These are phyloP conservation scores for Macadamia tetraphylla DNA, from an alignment of 164 flowering plant species.

Conservation along the genomic window DNA sequence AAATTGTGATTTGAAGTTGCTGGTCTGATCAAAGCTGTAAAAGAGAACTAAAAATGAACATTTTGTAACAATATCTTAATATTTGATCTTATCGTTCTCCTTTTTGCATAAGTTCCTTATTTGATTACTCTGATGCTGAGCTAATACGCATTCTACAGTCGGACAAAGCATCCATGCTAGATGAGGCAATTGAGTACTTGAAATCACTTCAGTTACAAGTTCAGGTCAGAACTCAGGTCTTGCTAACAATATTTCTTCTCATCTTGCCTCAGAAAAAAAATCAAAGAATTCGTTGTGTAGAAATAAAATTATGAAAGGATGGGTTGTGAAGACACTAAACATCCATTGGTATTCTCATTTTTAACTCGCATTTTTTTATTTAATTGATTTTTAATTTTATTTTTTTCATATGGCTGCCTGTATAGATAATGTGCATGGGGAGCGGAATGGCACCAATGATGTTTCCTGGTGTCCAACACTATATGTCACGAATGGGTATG, in stretches of 20 bases:
- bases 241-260: not conserved
- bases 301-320: too few relatives aligned
- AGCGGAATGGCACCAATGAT: conserved; percentile 75
- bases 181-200: conserved; percentile 77
- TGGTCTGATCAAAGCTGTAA: not conserved
- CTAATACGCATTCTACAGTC: conserved; percentile 33
- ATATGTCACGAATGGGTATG: conserved; percentile 65
- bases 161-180: conserved; percentile 82
- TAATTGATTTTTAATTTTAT: too few relatives aligned
- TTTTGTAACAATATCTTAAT: not conserved
- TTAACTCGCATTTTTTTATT: not conserved
- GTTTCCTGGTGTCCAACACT: conserved; percentile 67
- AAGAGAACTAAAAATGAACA: not conserved
- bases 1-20: not conserved
- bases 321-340: too few relatives aligned
- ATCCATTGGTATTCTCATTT: too few relatives aligned
- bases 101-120: not conserved
- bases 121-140: not conserved
- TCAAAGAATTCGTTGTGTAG: too few relatives aligned
- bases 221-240: conserved; percentile 33
- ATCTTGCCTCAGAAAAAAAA: not conserved
- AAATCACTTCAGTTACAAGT: conserved; percentile 83
- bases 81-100: not conserved
- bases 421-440: conserved; percentile 84
- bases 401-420: not conserved